A percentile compares a stretch with the other conserved stretches of the same genome.
phyloP scores from a whole-genome alignment of 768 basidiomycete genomes.

The Leccinum fibrillosum region DNA sequence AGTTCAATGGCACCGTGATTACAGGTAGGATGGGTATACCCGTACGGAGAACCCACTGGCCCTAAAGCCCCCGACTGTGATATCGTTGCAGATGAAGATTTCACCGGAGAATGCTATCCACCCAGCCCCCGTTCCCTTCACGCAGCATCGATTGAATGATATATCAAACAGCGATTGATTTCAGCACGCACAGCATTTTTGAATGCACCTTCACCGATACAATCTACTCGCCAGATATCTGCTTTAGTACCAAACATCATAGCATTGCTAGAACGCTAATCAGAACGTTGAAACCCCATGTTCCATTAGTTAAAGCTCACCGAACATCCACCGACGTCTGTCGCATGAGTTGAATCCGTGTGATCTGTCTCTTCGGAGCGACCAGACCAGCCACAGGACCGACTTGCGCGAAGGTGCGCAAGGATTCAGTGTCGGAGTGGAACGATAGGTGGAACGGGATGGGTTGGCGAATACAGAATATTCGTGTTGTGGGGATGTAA shows the following conservation, averaged over 20 bases:
- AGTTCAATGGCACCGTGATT: neutral
- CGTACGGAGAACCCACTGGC: slow-evolving; percentile 63
- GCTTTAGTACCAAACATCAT: slow-evolving; percentile 52
- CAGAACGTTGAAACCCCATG: neutral
- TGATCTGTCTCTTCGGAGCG: slow-evolving; percentile 34
- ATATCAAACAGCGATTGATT: neutral
- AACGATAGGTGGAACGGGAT: slow-evolving; percentile 71
- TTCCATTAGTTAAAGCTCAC: slow-evolving; percentile 24
- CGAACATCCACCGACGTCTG: slow-evolving; percentile 66
- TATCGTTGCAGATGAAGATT: slow-evolving; percentile 45
- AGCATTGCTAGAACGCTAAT: slow-evolving; percentile 38
- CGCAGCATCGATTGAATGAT: slow-evolving; percentile 4
- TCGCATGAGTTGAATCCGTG: slow-evolving; percentile 59
- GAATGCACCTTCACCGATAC: slow-evolving; percentile 63
- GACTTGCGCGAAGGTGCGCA: slow-evolving; percentile 59
- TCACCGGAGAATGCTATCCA: slow-evolving; percentile 65
- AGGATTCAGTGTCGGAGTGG: slow-evolving; percentile 50
- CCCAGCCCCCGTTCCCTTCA: slow-evolving; percentile 59
- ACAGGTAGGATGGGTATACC: slow-evolving; percentile 35
- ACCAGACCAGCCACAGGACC: slow-evolving; percentile 42
- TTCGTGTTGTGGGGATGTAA: slow-evolving; percentile 57
- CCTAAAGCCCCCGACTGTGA: slow-evolving; percentile 61
- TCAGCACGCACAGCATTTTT: slow-evolving; percentile 46
- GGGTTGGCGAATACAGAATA: slow-evolving; percentile 52
- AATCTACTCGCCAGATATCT: slow-evolving; percentile 67